Conservation (phyloP, 345 rosid genomes). For the Alliaria petiolata region DNA sequence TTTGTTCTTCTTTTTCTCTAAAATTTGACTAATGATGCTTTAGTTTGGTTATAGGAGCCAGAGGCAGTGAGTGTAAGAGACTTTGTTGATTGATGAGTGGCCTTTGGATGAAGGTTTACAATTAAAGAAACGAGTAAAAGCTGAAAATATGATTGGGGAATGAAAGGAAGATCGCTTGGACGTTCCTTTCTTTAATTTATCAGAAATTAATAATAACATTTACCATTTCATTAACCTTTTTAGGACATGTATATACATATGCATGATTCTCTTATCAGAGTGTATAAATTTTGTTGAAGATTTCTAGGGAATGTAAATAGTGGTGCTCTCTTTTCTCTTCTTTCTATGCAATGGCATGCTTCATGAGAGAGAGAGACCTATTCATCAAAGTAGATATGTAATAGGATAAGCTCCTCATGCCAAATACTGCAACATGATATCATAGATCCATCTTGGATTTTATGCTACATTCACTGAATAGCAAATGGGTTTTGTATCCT, state of each 20-base stretch:
- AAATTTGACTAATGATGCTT: neutral
- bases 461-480: neutral
- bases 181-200: neutral
- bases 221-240: neutral
- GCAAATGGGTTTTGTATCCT: neutral
- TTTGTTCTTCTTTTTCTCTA: neutral
- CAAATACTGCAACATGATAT: neutral
- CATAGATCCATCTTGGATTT: constrained; percentile 2
- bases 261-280: constrained; percentile 1
- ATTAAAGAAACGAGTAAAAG: neutral
- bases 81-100: neutral
- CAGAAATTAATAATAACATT: neutral
- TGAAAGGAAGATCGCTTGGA: constrained; percentile 4
- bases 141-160: constrained; percentile 21
- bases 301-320: constrained; percentile 25
- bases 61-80: constrained; percentile 8
- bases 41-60: constrained; percentile 2
- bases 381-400: constrained; percentile 7
- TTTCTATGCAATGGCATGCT: constrained; percentile 30
- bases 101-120: neutral
- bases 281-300: constrained; percentile 18
- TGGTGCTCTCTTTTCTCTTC: constrained; percentile 23
- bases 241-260: neutral
- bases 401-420: constrained; percentile 1
- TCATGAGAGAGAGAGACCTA: constrained; percentile 9